Evolutionary conservation across 1,284 basidiomycete genomes (phyloP), one percentile per base, ranked within the genome.

Genomic region (Ceratobasidium theobromae): DNA sequence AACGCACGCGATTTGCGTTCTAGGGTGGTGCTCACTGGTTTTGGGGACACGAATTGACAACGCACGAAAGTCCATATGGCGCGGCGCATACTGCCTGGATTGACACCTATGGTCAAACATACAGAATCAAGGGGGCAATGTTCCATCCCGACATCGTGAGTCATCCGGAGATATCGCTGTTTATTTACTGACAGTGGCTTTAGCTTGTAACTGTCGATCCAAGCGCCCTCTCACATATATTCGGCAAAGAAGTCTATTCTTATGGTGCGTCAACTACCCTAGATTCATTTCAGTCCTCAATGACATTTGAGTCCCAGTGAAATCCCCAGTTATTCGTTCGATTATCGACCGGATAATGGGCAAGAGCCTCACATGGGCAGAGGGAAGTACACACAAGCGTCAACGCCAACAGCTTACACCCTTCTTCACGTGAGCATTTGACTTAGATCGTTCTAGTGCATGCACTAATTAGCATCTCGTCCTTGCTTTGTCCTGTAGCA

Each of bases 261-360:
- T 74, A 74, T 43, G 71, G 72, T 74, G 21, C 9, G 71, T 58
- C 1, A 25, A n/a, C 5, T 11, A 51, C 6, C 41, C 52, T 8
- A 49, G 27, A 8, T 28, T 30, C 25, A 48, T 51, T 65, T 53
- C 54, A 14, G 18, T 54, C 27, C 28, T 67, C n/a, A 53, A 21
- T 52, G 25, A 55, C 45, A 52, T 53, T 45, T 55, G 45, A 8
- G 9, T 18, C 25, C 21, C 21, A 48, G 66, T 32, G 33, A 66
- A 75, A 65, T 74, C 72, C 51, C 52, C 69, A n/a, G 70, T 74
- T n/a, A 72, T 75, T 32, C 70, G 73, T 12, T 72, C 75, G 2
- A 70, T 73, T 2, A 71, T 76, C 41, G 76, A 71, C 4, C 70
- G 74, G 5, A 69, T 77, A 3, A 71, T 76, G 4, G 76, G 76